Evolutionary conservation across 2,329 filamentous ascomycete genomes (phyloP), one percentile per base, ranked within the genome.

Genomic region (Pestalotiopsis sp.): DNA sequence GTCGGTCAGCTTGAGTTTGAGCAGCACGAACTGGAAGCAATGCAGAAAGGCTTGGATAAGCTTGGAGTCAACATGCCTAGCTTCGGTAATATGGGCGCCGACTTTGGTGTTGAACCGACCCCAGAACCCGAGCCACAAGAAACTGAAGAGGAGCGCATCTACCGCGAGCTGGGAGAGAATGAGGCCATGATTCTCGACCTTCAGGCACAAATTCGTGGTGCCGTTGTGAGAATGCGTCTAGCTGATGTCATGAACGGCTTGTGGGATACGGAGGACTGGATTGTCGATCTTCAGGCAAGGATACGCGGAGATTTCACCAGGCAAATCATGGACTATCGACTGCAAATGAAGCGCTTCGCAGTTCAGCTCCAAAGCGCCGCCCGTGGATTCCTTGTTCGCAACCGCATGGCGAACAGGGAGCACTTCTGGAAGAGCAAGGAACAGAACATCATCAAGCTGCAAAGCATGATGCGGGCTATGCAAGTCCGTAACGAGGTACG

Each of bases 1-100:
- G 94, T 99, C 67, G 96, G 96, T 41, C 95, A 99, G 78, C 88
- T 99, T 4, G 93, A 98, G 78, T 99, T 99, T 76, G 96, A 98
- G 76, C 94, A 98, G 76, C 95, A 98, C 82, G 97, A 99, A 78
- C 87, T 99, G 36, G 96, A 99, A 80, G 94, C 94, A 70, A 97
- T 95, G 82, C 96, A 99, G 77, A 98, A 97, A 77, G 96, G 96
- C 61, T 89, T 99, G 60, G 96, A 99, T 83, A 97, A 96, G 80
- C 91, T 97, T 71, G 97, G 97, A 67, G 89, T 95, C 72, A 97
- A 89, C 76, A 98, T 99, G 94, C 96, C 96, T 52, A 97, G 94
- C 83, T 99, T 99, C 83, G 94, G 94, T 67, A 97, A 95, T 69
- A 98, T 99, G 93, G 92, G 95, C 64, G 95, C 94, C 71, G 95